Percentiles rank a stretch among this genome's conserved stretches.
phyloP scores from a whole-genome alignment of 2,329 filamentous ascomycete species.

The Colletotrichum limetticola region DNA sequence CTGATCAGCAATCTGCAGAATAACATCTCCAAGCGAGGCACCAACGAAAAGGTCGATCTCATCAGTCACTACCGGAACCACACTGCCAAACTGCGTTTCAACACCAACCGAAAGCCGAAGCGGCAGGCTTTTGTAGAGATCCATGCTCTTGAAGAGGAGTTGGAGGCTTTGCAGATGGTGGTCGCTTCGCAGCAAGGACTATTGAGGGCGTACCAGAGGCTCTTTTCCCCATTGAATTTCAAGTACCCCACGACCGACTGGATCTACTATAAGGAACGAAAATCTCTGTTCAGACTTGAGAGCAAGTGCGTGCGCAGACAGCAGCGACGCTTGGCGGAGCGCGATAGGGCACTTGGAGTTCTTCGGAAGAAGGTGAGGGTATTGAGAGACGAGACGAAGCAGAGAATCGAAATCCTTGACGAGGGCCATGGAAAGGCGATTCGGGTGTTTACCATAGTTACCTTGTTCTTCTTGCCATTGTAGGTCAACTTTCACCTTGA shows the following conservation, averaged over 20 bases:
- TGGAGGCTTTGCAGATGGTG: constrained; percentile 31
- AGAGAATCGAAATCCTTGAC: constrained; percentile 41
- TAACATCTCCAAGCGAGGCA: not conserved
- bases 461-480: constrained; percentile 50
- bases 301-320: not conserved
- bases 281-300: constrained; percentile 7
- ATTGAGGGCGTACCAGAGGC: constrained; percentile 3
- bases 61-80: constrained; percentile 25
- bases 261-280: constrained; percentile 10
- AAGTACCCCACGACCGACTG: not conserved
- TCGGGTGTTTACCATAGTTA: constrained; percentile 51
- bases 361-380: constrained; percentile 4
- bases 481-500: constrained; percentile 27
- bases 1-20: constrained; percentile 25
- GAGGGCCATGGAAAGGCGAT: constrained; percentile 46
- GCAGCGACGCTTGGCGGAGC: not conserved
- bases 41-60: constrained; percentile 2
- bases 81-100: constrained; percentile 20
- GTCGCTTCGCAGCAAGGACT: constrained; percentile 17
- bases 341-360: constrained; percentile 4
- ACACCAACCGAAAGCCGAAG: constrained; percentile 32
- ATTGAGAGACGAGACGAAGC: constrained; percentile 39
- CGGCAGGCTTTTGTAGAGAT: constrained; percentile 36
- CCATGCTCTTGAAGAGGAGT: constrained; percentile 36
- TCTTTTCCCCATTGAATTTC: not conserved